Evolutionary conservation across 1,284 basidiomycete species (phyloP).

Genomic region (Cutaneotrichosporon cavernicola): DNA sequence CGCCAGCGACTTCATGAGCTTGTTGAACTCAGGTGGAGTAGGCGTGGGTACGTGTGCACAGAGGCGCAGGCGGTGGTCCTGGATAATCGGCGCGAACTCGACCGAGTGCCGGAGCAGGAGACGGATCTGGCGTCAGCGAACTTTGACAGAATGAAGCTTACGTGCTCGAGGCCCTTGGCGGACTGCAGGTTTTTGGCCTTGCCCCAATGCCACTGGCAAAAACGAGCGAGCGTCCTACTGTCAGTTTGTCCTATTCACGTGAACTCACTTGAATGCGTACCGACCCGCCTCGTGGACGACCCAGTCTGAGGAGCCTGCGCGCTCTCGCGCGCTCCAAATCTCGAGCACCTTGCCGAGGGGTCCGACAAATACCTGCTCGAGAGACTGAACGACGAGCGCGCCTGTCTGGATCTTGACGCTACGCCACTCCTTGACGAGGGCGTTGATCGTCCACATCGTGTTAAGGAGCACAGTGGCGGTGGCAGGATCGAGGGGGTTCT

Average conservation of each 20-base stretch:
- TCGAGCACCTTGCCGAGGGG: constrained; percentile 42
- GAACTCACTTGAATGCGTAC: constrained; percentile 52
- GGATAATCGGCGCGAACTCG: constrained; percentile 45
- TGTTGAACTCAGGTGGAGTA: constrained; percentile 25
- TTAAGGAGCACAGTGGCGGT: constrained; percentile 48
- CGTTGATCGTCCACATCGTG: constrained; percentile 53
- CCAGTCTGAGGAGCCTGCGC: constrained; percentile 40
- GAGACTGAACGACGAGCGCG: constrained; percentile 43
- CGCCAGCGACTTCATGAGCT: constrained; percentile 38
- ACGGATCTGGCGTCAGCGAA: constrained; percentile 33
- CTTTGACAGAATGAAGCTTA: constrained; percentile 19
- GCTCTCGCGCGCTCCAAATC: constrained; percentile 39
- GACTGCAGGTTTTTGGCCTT: constrained; percentile 46
- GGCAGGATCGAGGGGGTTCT: constrained; percentile 27
- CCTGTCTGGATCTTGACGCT: constrained; percentile 50
- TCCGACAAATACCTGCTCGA: constrained; percentile 40
- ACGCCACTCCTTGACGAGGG: constrained; percentile 53
- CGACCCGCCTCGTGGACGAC: constrained; percentile 47
- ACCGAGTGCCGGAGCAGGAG: constrained; percentile 44
- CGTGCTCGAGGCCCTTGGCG: constrained; percentile 34
- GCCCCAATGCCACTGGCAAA: constrained; percentile 49
- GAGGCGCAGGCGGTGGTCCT: constrained; percentile 41
- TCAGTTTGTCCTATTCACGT: not conserved
- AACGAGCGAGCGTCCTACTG: constrained; percentile 45
- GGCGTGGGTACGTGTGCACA: constrained; percentile 27